Evolutionary conservation across 2,329 filamentous ascomycete species (phyloP), one percentile per base, ranked within the genome.

Genomic region (Sporothrix brasiliensis): DNA sequence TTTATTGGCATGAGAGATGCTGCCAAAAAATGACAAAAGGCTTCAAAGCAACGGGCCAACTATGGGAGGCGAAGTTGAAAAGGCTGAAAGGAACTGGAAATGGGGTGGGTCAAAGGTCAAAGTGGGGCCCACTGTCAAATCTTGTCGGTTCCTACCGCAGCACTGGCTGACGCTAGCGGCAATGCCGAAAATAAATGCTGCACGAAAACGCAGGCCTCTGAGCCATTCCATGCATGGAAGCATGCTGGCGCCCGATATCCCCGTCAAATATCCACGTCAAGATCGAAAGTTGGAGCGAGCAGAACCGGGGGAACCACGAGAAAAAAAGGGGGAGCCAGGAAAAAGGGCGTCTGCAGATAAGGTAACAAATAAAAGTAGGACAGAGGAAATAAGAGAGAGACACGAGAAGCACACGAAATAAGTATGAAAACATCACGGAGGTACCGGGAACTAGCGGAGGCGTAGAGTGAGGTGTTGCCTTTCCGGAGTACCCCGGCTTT

Each of bases 111-210:
- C 41, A 44, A 44, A 44, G 69, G 41, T 50, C 60, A 49, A 9
- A 58, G 60, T 61, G 49, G 58, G 49, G n/a, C 24, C 39, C 44
- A 13, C 16, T 30, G 56, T 9, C 49, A 53, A 67, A 39, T 54
- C 16, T 60, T 63, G 39, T 50, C 70, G 70, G 70, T 50, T n/a
- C 70, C 67, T 69, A 67, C 70, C 70, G 70, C 67, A 67, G 67
- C 47, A 24, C 67, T 61, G 66, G 67, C 41, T 52, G 67, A 52
- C 60, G 53, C 58, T 67, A 68, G 67, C 70, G 70, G 70, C 27
- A 56, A 53, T 67, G 58, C 70, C 70, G 70, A 69, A 34, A 11
- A 53, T 44, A 61, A 19, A 47, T 14, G 13, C 11, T n/a, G 34
- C 39, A 54, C n/a, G 4, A 39, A 39, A 21, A 53, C 30, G 24